A percentile compares a stretch with the other conserved stretches of the same genome.
phyloP scores from a whole-genome alignment of 2,329 filamentous ascomycete species.

The Bimuria novae-zelandiae region DNA sequence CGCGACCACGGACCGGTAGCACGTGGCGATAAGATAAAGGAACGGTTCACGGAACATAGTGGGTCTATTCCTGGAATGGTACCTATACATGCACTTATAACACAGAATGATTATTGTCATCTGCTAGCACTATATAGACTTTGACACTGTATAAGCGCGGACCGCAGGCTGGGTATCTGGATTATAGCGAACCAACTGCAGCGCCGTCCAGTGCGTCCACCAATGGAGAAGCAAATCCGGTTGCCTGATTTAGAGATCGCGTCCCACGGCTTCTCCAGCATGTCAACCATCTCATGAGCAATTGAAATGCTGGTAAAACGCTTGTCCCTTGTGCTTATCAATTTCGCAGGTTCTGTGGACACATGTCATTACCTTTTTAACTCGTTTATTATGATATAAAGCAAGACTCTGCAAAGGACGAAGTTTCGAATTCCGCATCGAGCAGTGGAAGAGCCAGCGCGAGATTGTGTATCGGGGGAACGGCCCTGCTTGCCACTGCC shows the following conservation, averaged over 20 bases:
- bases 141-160: no score
- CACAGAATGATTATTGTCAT: background rate
- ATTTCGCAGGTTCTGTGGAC: background rate
- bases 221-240: background rate
- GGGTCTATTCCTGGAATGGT: no score
- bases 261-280: background rate
- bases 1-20: slow-evolving; percentile 4
- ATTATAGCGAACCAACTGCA: background rate
- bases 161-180: background rate
- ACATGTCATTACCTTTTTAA: no score
- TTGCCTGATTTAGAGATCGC: background rate
- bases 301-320: background rate
- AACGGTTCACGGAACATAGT: background rate
- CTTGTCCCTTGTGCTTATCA: background rate
- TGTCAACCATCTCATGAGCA: background rate
- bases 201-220: background rate
- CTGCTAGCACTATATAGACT: background rate
- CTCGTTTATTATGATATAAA: no score
- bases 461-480: no score
- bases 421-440: no score
- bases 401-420: no score
- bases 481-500: no score
- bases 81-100: background rate
- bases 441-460: no score
- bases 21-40: slow-evolving; percentile 22